A percentile compares a stretch with the other conserved stretches of the same genome.
Conservation (phyloP, 345 rosid species). For the Salix koriyanagi region DNA sequence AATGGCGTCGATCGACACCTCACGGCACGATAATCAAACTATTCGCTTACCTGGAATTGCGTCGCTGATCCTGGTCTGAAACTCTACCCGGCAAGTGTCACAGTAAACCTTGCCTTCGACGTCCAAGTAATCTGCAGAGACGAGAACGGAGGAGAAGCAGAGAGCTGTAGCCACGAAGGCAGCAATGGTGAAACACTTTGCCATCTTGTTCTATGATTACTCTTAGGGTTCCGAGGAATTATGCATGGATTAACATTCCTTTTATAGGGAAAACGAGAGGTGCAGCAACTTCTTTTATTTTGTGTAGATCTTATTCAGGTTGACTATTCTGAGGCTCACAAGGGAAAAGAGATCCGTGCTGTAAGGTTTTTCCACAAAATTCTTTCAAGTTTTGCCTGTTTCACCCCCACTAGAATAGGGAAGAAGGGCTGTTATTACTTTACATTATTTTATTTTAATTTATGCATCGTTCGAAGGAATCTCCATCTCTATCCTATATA, state of each 20-base stretch:
- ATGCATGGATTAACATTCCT: background rate
- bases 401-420: background rate
- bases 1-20: background rate
- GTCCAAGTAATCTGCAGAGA: background rate
- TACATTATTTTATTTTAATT: no score
- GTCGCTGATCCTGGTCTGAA: slow-evolving; percentile 12
- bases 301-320: background rate
- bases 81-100: slow-evolving; percentile 26
- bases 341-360: background rate
- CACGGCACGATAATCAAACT: no score
- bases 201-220: slow-evolving; percentile 3
- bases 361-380: background rate
- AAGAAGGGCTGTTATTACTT: no score
- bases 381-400: background rate
- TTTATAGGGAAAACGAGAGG: background rate
- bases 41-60: background rate
- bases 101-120: slow-evolving; percentile 25
- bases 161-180: slow-evolving; percentile 12
- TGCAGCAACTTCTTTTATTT: background rate
- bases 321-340: background rate
- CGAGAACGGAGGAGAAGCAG: slow-evolving; percentile 12
- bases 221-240: background rate
- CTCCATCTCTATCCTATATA: background rate
- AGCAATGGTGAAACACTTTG: slow-evolving; percentile 3
- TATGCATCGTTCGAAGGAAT: no score